phyloP scores from a whole-genome alignment of 495 filamentous ascomycete genomes.

The Trichoderma gamsii region DNA sequence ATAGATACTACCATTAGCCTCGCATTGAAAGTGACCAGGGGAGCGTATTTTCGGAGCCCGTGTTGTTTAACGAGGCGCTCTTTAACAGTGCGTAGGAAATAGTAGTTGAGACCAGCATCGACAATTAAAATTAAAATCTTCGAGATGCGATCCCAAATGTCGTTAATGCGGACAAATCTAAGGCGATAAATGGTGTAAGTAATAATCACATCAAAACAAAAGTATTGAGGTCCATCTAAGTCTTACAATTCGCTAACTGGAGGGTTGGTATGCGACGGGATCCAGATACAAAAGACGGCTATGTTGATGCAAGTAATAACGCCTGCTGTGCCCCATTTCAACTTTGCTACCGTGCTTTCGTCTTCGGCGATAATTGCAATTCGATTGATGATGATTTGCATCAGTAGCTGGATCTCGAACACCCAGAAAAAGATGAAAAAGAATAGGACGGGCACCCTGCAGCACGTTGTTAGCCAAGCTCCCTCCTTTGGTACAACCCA shows the following conservation, averaged over 20 bases:
- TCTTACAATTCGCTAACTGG: conserved; percentile 19
- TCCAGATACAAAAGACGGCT: conserved; percentile 45
- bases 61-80: conserved; percentile 18
- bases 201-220: background rate
- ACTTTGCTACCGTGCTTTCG: conserved; percentile 19
- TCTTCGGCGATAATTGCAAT: conserved; percentile 36
- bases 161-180: conserved; percentile 37
- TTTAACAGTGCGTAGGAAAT: conserved; percentile 37
- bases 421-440: conserved; percentile 32
- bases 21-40: conserved; percentile 40
- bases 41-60: conserved; percentile 40
- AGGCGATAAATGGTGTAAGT: background rate
- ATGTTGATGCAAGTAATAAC: conserved; percentile 41
- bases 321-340: conserved; percentile 39
- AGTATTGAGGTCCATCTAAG: background rate
- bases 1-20: conserved; percentile 40
- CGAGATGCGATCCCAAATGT: conserved; percentile 38
- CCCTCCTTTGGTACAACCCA: background rate
- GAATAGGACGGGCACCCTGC: conserved; percentile 25
- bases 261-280: conserved; percentile 36
- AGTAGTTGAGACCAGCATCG: conserved; percentile 40
- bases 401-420: conserved; percentile 36
- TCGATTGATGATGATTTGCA: conserved; percentile 47
- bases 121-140: conserved; percentile 41
- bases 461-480: background rate